Evolutionary conservation across 805 yeast genomes (phyloP).

Genomic region (Saccharomyces mikatae): DNA sequence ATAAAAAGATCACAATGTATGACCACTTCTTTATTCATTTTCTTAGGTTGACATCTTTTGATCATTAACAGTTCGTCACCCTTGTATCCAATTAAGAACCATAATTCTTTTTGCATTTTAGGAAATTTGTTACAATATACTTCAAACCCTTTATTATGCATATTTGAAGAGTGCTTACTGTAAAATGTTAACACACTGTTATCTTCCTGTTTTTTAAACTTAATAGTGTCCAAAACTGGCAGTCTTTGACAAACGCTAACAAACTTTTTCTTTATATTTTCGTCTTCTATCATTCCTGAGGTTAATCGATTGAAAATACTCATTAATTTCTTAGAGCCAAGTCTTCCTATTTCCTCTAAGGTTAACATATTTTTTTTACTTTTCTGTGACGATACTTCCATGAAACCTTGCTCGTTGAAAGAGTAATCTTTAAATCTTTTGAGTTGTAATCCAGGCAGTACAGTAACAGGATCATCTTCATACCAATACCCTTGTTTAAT

Average conservation of each 20-base stretch:
- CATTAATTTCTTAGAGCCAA: slow-evolving; percentile 29
- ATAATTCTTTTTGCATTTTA: slow-evolving; percentile 83
- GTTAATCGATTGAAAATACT: slow-evolving; percentile 9
- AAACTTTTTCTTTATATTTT: slow-evolving; percentile 44
- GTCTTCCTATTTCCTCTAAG: slow-evolving; percentile 38
- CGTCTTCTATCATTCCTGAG: slow-evolving; percentile 14
- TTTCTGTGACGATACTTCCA: not conserved
- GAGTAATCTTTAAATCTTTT: slow-evolving; percentile 21
- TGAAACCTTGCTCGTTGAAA: slow-evolving; percentile 18
- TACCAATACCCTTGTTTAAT: slow-evolving; percentile 85
- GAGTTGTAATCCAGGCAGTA: slow-evolving; percentile 33
- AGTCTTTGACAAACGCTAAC: slow-evolving; percentile 44
- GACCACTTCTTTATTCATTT: slow-evolving; percentile 22
- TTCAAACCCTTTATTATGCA: slow-evolving; percentile 48
- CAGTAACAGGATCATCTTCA: slow-evolving; percentile 62
- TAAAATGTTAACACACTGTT: slow-evolving; percentile 35
- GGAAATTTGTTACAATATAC: slow-evolving; percentile 78
- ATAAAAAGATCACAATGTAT: slow-evolving; percentile 40
- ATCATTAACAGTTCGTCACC: slow-evolving; percentile 51
- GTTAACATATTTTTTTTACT: slow-evolving; percentile 13
- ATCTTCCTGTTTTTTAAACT: slow-evolving; percentile 32
- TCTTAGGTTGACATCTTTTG: slow-evolving; percentile 66
- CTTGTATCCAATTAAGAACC: slow-evolving; percentile 66
- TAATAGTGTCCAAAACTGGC: slow-evolving; percentile 48
- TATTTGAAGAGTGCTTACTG: slow-evolving; percentile 45